These are phyloP conservation scores for Chaetoceros muelleri DNA, from an alignment of 108 stramenopile genomes.

Conservation along the genomic window DNA sequence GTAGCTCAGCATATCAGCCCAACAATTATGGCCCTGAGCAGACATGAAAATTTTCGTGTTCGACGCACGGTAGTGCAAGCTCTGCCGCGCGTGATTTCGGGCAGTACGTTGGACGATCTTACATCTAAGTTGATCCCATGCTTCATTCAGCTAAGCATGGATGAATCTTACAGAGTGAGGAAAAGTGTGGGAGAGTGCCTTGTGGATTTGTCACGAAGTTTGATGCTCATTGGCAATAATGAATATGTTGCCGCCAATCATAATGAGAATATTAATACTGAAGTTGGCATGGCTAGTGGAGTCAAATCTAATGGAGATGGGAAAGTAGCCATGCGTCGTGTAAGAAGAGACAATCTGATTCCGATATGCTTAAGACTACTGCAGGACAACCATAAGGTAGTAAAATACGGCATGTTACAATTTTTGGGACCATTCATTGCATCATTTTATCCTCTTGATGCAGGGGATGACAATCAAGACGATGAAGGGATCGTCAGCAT, in stretches of 20 bases:
- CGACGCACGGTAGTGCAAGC: slow-evolving; percentile 87
- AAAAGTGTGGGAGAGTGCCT: slow-evolving; percentile 79
- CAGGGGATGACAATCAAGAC: slow-evolving; percentile 21
- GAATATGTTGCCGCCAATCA: not conserved
- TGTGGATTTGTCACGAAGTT: slow-evolving; percentile 63
- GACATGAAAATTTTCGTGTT: slow-evolving; percentile 92
- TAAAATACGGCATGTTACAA: slow-evolving; percentile 85
- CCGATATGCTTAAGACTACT: slow-evolving; percentile 63
- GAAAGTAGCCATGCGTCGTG: slow-evolving; percentile 23
- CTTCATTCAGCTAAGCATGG: slow-evolving; percentile 75
- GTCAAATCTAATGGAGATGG: too few relatives aligned
- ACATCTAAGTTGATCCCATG: slow-evolving; percentile 75
- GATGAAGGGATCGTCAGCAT: slow-evolving; percentile 27
- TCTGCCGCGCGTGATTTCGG: slow-evolving; percentile 78
- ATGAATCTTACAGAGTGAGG: slow-evolving; percentile 90
- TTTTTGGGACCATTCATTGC: slow-evolving; percentile 80
- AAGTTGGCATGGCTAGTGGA: too few relatives aligned
- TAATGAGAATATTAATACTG: not conserved
- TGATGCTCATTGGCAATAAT: slow-evolving; percentile 33
- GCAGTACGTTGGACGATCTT: slow-evolving; percentile 73
- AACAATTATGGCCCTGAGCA: slow-evolving; percentile 72
- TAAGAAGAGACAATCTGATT: slow-evolving; percentile 46
- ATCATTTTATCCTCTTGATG: slow-evolving; percentile 71
- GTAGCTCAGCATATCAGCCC: slow-evolving; percentile 58
- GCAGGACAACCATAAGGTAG: slow-evolving; percentile 59